Evolutionary conservation across 225 moss, liverwort and hornwort genomes (phyloP).

Genomic region (Anthoceros angustus): DNA sequence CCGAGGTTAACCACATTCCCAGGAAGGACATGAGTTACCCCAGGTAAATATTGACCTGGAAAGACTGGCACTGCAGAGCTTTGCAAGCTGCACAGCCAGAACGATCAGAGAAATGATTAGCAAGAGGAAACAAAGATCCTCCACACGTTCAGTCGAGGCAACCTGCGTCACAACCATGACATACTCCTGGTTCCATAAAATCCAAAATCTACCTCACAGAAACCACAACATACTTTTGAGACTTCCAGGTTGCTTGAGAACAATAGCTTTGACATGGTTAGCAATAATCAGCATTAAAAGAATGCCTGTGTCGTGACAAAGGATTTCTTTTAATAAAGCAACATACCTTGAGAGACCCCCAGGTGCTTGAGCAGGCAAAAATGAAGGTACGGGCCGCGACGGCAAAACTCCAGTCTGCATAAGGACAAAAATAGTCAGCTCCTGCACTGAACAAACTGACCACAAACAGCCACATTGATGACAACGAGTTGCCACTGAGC

Average conservation of each 20-base stretch:
- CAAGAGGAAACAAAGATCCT: not conserved
- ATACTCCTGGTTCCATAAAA: too few species aligned
- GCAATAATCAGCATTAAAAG: too few species aligned
- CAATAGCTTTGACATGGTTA: too few species aligned
- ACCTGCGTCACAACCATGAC: too few species aligned
- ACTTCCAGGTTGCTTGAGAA: too few species aligned
- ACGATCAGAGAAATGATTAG: not conserved
- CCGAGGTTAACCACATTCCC: not conserved
- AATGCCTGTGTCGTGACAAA: too few species aligned
- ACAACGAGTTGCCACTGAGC: too few species aligned
- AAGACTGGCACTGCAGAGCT: not conserved
- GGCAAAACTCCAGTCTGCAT: not conserved
- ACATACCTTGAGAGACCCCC: not conserved
- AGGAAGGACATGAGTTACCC: not conserved
- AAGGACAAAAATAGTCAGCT: not conserved
- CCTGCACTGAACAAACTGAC: not conserved
- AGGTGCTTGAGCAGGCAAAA: not conserved
- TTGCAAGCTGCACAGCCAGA: not conserved
- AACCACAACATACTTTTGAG: too few species aligned
- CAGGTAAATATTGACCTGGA: constrained; percentile 1
- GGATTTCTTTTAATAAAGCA: too few species aligned
- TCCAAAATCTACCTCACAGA: too few species aligned
- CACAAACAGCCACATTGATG: too few species aligned
- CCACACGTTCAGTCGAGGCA: not conserved
- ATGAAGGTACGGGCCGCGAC: not conserved